Base-by-base conservation (phyloP, 495 filamentous ascomycete species). In the Echria macrotheca region DNA sequence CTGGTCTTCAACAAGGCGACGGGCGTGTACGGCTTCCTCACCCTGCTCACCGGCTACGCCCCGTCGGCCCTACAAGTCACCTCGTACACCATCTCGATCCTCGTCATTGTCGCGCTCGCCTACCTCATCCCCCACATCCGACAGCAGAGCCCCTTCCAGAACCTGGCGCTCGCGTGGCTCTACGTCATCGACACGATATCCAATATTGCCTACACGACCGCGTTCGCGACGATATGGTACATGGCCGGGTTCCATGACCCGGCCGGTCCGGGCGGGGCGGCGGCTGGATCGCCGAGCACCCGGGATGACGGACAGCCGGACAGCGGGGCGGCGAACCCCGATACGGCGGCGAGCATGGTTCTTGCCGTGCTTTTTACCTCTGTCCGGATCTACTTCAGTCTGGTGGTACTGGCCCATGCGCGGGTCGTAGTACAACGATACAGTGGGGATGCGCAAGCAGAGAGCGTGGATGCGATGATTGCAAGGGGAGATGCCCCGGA, bases 1-100 rank as follows among this genome's bases (percentile, higher is more conserved):
- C 73, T 91, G 46, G 68, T 93, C 23, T 76, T 95, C 62, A 96
- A 96, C 73, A 95, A 95, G 68, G 76, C 85, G 53, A 87, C 87
- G 47, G 88, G 87, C 46, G 70, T 95, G 53, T 95, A 91, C 69
- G 90, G 90, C 58, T 74, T 96, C 44, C 84, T 96, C 50, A 88
- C 90, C 40, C 74, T 94, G 54, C 69, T 88, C 44, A 88, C 86
- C n/a, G 87, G 87, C 59, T 70, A 69, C 41, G 40, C 58, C 22
- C 57, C 75, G 22, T 86, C 84, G 12, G 73, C 80, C 3, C 65
- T 88, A 3, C 85, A 89, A 60, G 70, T 89, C 53, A 83, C 80
- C 19, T 83, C 86, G 78, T 96, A 94, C 77, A 75, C 94, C 28
- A 88, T 91, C 73, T 89, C 83, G n/a, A 64, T 91, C 25, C 22